Conservation (phyloP, 805 yeast species). For the Candida maltosa region DNA sequence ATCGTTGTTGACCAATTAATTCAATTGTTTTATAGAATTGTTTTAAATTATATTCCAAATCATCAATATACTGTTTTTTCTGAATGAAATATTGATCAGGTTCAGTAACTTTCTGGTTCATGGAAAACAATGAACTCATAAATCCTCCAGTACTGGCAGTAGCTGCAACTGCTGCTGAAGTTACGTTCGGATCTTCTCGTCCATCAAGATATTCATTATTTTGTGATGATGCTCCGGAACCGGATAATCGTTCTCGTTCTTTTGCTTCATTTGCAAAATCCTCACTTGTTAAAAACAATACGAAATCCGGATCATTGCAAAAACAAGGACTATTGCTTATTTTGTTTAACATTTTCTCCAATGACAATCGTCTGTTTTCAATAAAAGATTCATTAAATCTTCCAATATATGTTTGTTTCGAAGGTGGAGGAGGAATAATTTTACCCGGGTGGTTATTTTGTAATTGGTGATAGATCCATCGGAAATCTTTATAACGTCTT, state of each 20-base stretch:
- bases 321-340: conserved; percentile 56
- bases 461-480: conserved; percentile 90
- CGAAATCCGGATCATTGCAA: conserved; percentile 71
- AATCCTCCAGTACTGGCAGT: conserved; percentile 37
- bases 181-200: background rate
- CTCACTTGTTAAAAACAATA: conserved; percentile 72
- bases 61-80: conserved; percentile 65
- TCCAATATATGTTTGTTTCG: conserved; percentile 91
- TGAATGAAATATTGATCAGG: conserved; percentile 75
- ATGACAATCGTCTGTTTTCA: conserved; percentile 77
- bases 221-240: conserved; percentile 46
- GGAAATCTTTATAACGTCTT: conserved; percentile 85
- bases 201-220: conserved; percentile 33
- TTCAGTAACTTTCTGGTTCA: conserved; percentile 67
- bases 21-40: conserved; percentile 71
- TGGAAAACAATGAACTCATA: conserved; percentile 68
- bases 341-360: conserved; percentile 81
- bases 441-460: conserved; percentile 85
- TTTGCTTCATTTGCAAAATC: conserved; percentile 68
- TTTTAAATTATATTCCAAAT: conserved; percentile 69
- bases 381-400: conserved; percentile 87
- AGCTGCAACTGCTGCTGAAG: background rate
- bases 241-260: conserved; percentile 61
- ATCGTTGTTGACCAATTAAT: conserved; percentile 67
- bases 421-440: conserved; percentile 88